Evolutionary conservation across 306 rosid genomes (phyloP).

Genomic region (Amphicarpaea edgeworthii): DNA sequence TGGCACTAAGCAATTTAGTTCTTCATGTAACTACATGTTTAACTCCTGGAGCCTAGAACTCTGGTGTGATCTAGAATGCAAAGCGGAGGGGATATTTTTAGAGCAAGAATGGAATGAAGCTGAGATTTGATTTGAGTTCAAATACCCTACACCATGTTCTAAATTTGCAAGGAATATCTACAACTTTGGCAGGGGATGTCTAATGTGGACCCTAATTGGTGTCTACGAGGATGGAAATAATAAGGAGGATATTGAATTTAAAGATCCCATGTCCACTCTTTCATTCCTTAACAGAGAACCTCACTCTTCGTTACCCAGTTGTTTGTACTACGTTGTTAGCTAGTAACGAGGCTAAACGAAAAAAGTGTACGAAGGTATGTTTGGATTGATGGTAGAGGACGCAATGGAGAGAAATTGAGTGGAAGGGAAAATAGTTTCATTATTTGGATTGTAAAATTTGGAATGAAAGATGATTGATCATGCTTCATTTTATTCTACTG

Average conservation of each 20-base stretch:
- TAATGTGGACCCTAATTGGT: background rate
- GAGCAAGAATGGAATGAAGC: constrained; percentile 16
- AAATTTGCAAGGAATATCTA: too few species aligned
- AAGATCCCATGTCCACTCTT: background rate
- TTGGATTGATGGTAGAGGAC: too few species aligned
- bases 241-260: background rate
- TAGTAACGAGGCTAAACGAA: too few species aligned
- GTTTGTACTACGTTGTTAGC: background rate
- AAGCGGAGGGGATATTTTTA: background rate
- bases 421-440: too few species aligned
- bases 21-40: constrained; percentile 14
- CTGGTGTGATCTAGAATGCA: constrained; percentile 6
- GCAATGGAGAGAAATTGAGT: too few species aligned
- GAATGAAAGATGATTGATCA: too few species aligned
- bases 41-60: background rate
- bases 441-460: too few species aligned
- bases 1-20: constrained; percentile 18
- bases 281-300: background rate
- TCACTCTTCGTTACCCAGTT: background rate
- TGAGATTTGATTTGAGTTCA: constrained; percentile 13
- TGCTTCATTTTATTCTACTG: too few species aligned
- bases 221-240: background rate
- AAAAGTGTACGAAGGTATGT: too few species aligned
- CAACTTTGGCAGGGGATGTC: background rate
- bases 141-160: background rate